Evolutionary conservation across 352 stramenopile genomes (phyloP).

Genomic region (Globisporangium polare): DNA sequence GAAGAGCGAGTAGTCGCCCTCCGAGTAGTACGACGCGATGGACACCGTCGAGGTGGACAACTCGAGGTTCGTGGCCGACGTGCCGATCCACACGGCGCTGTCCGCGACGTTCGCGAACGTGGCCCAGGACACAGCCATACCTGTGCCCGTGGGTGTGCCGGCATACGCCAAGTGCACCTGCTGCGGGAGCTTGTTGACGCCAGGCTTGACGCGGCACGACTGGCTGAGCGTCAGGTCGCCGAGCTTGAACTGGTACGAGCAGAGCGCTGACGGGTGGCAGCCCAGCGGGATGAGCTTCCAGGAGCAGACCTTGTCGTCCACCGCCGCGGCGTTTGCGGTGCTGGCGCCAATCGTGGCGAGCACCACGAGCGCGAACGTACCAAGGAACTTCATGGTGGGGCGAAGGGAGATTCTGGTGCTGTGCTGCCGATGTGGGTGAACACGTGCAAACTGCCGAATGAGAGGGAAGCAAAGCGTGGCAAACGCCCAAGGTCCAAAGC

Average conservation of each 20-base stretch:
- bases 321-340: not conserved
- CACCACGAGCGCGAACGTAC: not conserved
- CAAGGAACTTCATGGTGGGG: constrained; percentile 1
- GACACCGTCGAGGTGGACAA: no score
- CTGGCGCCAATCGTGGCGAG: not conserved
- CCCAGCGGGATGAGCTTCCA: constrained; percentile 1
- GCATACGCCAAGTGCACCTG: constrained; percentile 62
- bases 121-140: constrained; percentile 58
- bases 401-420: not conserved
- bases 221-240: constrained; percentile 41
- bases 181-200: constrained; percentile 25
- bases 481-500: not conserved
- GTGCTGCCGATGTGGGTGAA: not conserved
- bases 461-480: not conserved
- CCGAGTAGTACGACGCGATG: constrained; percentile 52
- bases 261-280: constrained; percentile 28
- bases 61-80: constrained; percentile 23
- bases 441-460: constrained; percentile 3
- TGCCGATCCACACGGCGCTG: constrained; percentile 44
- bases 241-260: constrained; percentile 33
- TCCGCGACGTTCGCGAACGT: constrained; percentile 40
- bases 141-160: constrained; percentile 36
- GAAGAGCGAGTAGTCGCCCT: constrained; percentile 39
- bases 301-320: not conserved
- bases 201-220: constrained; percentile 30